Evolutionary conservation across 257 asterid species (phyloP), one percentile per base, ranked within the genome.

Genomic region (Eucommia ulmoides): DNA sequence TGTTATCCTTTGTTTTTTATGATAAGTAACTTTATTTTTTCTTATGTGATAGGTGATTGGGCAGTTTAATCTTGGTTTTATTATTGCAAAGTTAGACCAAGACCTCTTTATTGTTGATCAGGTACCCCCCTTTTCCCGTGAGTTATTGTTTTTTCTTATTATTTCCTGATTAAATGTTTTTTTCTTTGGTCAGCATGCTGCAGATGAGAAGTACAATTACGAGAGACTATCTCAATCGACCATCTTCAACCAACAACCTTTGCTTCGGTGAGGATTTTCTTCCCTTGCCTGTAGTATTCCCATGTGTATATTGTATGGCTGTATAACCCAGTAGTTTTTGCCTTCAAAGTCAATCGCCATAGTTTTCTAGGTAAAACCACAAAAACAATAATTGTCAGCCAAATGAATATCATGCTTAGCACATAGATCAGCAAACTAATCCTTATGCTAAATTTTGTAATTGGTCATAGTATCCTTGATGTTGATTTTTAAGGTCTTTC

Each of bases 91-190:
- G 82, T 57, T 81, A 53, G 83, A 77, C 52, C 75, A 70, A 50
- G 95, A 91, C 80, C 94, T 91, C 41, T 91, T 91, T 63, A 86
- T 91, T 50, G 93, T 91, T 71, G 98, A 91, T 72, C 98, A 91
- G 96, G 98, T 89, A 63, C 61, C 42, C 17, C 55, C 23, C 33
- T 62, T 58, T 58, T 45, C 69, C 56, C 68, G 56, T 58, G 11
- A 51, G 24, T 54, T 60, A 42, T 45, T 18, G 2, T 20, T 18
- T 45, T 17, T 49, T 33, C 25, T 20, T 10, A 29, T 9, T 53
- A 12, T 46, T 25, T 24, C 5, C 24, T 9, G 1, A 8, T 17
- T n/a, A 16, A 8, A 33, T 14, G 11, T 35, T 49, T 20, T 60
- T 57, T 46, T 16, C 62, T 61, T 58, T 41, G 56, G 51, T 53